Percentiles rank a stretch among this genome's conserved stretches.
Evolutionary conservation across 176 grass and related monocot species (phyloP).

Genomic region (Rhipidocladum racemiflorum): DNA sequence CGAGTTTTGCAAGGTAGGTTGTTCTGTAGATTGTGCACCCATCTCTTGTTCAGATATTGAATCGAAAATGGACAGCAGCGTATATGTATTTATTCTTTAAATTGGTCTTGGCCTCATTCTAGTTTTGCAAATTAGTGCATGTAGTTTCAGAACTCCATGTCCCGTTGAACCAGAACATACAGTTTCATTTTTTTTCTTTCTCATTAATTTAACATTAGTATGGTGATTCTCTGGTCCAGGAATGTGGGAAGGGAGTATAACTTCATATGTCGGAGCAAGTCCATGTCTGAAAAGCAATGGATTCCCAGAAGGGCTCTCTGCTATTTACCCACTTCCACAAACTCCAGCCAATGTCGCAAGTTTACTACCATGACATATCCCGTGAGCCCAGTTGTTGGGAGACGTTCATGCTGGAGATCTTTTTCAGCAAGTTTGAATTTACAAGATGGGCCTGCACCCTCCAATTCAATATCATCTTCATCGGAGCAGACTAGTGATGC

Average conservation of each 20-base stretch:
- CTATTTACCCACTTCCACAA: slow-evolving; percentile 25
- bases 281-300: slow-evolving; percentile 9
- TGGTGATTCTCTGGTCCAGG: not conserved
- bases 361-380: slow-evolving; percentile 23
- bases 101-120: not conserved
- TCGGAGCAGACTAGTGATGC: slow-evolving; percentile 27
- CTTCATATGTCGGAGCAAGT: not conserved
- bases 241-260: slow-evolving; percentile 28
- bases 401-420: slow-evolving; percentile 38
- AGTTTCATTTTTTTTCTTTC: not conserved
- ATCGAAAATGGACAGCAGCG: not conserved
- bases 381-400: slow-evolving; percentile 20
- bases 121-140: not conserved
- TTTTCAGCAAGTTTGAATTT: slow-evolving; percentile 56
- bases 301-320: slow-evolving; percentile 15
- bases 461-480: slow-evolving; percentile 18
- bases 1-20: slow-evolving; percentile 46
- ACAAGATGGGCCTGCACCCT: slow-evolving; percentile 39
- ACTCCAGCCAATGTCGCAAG: slow-evolving; percentile 13
- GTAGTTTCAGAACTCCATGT: not conserved
- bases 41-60: not conserved
- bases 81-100: not conserved
- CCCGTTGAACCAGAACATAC: not conserved
- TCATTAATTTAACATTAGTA: not conserved
- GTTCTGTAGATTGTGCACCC: not conserved